Base-by-base conservation (phyloP, 2,329 filamentous ascomycete species). In the Apiospora malaysiana region DNA sequence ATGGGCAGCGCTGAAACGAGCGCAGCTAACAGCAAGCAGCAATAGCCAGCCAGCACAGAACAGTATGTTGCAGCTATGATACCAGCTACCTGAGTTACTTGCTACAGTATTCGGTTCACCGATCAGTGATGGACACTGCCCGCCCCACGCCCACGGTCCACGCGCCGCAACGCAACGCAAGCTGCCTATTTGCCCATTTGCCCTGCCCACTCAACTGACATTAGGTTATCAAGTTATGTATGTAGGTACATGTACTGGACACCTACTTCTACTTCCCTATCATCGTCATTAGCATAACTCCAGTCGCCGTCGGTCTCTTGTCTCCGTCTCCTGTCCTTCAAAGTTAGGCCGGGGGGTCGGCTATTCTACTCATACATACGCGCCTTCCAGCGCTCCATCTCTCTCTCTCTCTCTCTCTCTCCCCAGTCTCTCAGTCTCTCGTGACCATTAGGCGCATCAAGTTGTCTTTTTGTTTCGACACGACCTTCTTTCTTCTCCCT, bases 331-430 rank as follows among this genome's bases (percentile, higher is more conserved):
- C 32, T 32, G 32, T 32, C 32, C 32, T 6, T 25, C 25, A 27
- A 32, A 25, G 49, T 32, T 63, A 63, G 56, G 56, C 56, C 56
- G 56, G 56, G 32, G 56, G 56, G 32, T 63, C 56, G 56, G 56
- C 32, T 63, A 63, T 63, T 63, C 51, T 63, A 23, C 56, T 63
- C 56, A 18, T 63, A 63, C 56, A 40, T 63, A 63, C 56, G 32
- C 56, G 32, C 56, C 56, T 63, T n/a, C 27, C 56, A 40, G 40
- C 32, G 21, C 32, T 40, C 56, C 56, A 63, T 63, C 42, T 45
- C 42, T 45, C 32, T 32, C 32, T 32, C 32, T 32, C 32, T 6
- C 32, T 32, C 32, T 32, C 32, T n/a, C n/a, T n/a, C n/a, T n/a
- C n/a, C n/a, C n/a, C n/a, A n/a, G n/a, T n/a, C n/a, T n/a, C n/a